phyloP scores from a whole-genome alignment of 805 yeast genomes.

The Starmera quercuum region DNA sequence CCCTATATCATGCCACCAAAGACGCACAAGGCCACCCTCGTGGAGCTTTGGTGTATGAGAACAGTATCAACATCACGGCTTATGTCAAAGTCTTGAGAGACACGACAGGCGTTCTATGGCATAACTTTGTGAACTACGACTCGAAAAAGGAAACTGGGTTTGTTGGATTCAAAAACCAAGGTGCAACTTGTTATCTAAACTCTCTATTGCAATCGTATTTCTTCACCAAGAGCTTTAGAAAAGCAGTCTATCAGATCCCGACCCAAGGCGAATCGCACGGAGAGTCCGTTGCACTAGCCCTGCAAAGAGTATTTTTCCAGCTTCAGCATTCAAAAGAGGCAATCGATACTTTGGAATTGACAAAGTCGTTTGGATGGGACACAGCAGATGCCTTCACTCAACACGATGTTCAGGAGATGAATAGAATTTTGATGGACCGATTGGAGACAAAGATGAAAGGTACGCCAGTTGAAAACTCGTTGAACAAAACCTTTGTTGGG shows the following conservation, averaged over 20 bases:
- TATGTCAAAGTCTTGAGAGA: slow-evolving; percentile 75
- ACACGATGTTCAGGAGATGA: slow-evolving; percentile 96
- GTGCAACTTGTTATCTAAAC: slow-evolving; percentile 96
- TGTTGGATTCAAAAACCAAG: slow-evolving; percentile 92
- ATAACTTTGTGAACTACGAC: slow-evolving; percentile 74
- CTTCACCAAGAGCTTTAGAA: slow-evolving; percentile 76
- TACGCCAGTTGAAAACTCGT: slow-evolving; percentile 64
- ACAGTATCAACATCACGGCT: slow-evolving; percentile 63
- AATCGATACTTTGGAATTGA: slow-evolving; percentile 77
- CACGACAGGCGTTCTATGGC: slow-evolving; percentile 93
- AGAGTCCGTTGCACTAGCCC: slow-evolving; percentile 68
- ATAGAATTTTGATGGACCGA: slow-evolving; percentile 91
- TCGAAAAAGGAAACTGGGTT: slow-evolving; percentile 84
- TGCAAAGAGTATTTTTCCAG: slow-evolving; percentile 82
- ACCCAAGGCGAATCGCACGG: slow-evolving; percentile 49
- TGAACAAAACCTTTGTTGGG: slow-evolving; percentile 86
- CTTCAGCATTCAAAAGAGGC: slow-evolving; percentile 69
- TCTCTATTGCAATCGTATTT: slow-evolving; percentile 86
- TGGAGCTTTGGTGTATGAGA: slow-evolving; percentile 38
- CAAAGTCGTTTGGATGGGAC: slow-evolving; percentile 96
- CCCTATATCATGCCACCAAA: slow-evolving; percentile 20
- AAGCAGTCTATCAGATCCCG: slow-evolving; percentile 85
- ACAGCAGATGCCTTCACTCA: slow-evolving; percentile 92
- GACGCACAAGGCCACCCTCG: slow-evolving; percentile 24
- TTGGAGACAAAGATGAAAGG: slow-evolving; percentile 89